Base-by-base conservation (phyloP, 768 basidiomycete species). In the Phanerochaete sordida region DNA sequence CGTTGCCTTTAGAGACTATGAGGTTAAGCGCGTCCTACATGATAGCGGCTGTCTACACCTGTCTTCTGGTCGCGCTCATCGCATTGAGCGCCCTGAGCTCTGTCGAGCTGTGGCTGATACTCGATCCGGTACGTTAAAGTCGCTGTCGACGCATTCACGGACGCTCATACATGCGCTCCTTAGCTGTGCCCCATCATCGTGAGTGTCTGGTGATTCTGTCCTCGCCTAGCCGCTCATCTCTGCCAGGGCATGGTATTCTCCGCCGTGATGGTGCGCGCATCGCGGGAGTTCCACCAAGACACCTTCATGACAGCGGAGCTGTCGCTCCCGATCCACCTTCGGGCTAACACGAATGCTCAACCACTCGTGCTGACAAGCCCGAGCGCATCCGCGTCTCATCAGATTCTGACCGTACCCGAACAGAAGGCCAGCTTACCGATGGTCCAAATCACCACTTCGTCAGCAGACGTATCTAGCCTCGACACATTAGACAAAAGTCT, bases 251-350 rank as follows among this genome's bases (percentile, higher is more conserved):
- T 56, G 37, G 33, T 64, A 21, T 71, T 69, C 50, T 69, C 70
- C 30, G 64, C 62, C 46, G 65, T 71, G 11, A 69, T 71, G 47
- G 62, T 69, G 26, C 70, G 68, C 28, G 62, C 69, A 1, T 62
- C 61, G 1, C 31, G 19, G 19, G 56, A 61, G 23, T 52, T 28
- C 43, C 31, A 30, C 44, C 23, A 21, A 2, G 27, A 30, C 44
- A 54, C 51, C 6, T 28, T 39, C 31, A 15, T 45, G 4, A 45
- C 23, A 9, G 23, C 12, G 23, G 30, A 16, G 21, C n/a, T 43
- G 35, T 39, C 33, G 13, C 28, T 27, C 33, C 13, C 33, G 6
- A 35, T 13, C 13, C 33, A 6, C 33, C 7, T 35, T n/a, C n/a
- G n/a, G n/a, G n/a, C n/a, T n/a, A n/a, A n/a, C n/a, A n/a, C n/a